phyloP scores from a whole-genome alignment of 1,139 yeast genomes.

The Candida freyschussii region DNA sequence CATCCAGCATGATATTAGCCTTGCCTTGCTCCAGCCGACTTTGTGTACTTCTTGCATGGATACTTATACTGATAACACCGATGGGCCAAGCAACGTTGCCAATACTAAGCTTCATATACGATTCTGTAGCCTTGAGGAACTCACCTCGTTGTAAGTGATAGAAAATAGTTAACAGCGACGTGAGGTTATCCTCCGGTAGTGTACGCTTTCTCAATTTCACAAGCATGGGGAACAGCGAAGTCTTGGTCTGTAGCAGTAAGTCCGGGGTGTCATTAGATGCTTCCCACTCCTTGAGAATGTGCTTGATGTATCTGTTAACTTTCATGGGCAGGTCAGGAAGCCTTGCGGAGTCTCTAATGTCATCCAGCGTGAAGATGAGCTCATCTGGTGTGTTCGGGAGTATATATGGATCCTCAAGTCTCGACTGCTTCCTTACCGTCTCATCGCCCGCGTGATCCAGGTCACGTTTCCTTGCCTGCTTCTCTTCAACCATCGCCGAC shows the following conservation, averaged over 20 bases:
- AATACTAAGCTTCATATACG: conserved; percentile 70
- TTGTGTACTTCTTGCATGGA: conserved; percentile 54
- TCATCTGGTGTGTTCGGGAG: conserved; percentile 25
- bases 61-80: conserved; percentile 76
- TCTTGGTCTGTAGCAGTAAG: conserved; percentile 48
- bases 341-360: conserved; percentile 10
- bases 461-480: no score
- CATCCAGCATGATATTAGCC: conserved; percentile 79
- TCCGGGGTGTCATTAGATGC: conserved; percentile 17
- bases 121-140: conserved; percentile 56
- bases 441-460: no score
- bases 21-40: conserved; percentile 27
- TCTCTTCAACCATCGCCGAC: no score
- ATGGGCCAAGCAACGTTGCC: conserved; percentile 95
- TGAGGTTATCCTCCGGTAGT: conserved; percentile 43
- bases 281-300: conserved; percentile 44
- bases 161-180: conserved; percentile 56
- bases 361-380: conserved; percentile 16
- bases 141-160: conserved; percentile 54
- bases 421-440: no score
- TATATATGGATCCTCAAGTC: no score
- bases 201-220: conserved; percentile 49
- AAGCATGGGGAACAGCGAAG: conserved; percentile 55
- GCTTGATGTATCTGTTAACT: conserved; percentile 47
- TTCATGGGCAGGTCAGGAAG: conserved; percentile 32